Conservation (phyloP, 2,329 filamentous ascomycete species). For the Nemania serpens region DNA sequence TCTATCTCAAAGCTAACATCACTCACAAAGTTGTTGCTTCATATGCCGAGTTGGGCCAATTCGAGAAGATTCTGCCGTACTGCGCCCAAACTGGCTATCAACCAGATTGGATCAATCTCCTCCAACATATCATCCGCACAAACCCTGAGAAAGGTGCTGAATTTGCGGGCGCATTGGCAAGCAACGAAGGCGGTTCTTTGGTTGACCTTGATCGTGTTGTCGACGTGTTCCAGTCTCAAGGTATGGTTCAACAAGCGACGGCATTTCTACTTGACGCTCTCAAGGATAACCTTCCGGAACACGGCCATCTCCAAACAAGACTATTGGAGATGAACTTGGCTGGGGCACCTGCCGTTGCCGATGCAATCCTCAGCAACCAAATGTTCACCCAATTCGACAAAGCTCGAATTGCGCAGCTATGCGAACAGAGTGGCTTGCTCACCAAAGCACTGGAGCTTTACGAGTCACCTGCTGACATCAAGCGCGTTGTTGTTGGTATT, state of each 20-base stretch:
- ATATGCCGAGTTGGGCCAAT: slow-evolving; percentile 93
- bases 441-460: slow-evolving; percentile 93
- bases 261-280: slow-evolving; percentile 97
- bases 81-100: slow-evolving; percentile 83
- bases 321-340: slow-evolving; percentile 97
- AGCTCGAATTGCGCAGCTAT: slow-evolving; percentile 83
- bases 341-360: slow-evolving; percentile 95
- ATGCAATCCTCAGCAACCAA: slow-evolving; percentile 95
- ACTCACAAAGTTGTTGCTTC: slow-evolving; percentile 94
- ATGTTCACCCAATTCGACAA: slow-evolving; percentile 99
- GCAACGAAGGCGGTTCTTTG: slow-evolving; percentile 82
- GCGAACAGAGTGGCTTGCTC: slow-evolving; percentile 87
- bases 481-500: slow-evolving; percentile 86
- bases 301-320: slow-evolving; percentile 90
- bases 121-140: slow-evolving; percentile 89
- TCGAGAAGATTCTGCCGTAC: slow-evolving; percentile 95
- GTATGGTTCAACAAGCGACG: slow-evolving; percentile 96
- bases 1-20: slow-evolving; percentile 90
- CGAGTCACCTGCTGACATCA: slow-evolving; percentile 86
- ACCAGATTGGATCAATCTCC: slow-evolving; percentile 90
- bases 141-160: slow-evolving; percentile 94
- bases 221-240: slow-evolving; percentile 97
- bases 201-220: slow-evolving; percentile 94
- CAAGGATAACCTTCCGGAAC: slow-evolving; percentile 92
- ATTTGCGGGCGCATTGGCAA: slow-evolving; percentile 90